phyloP scores from a whole-genome alignment of 495 filamentous ascomycete species.

The Hypoxylon fragiforme region DNA sequence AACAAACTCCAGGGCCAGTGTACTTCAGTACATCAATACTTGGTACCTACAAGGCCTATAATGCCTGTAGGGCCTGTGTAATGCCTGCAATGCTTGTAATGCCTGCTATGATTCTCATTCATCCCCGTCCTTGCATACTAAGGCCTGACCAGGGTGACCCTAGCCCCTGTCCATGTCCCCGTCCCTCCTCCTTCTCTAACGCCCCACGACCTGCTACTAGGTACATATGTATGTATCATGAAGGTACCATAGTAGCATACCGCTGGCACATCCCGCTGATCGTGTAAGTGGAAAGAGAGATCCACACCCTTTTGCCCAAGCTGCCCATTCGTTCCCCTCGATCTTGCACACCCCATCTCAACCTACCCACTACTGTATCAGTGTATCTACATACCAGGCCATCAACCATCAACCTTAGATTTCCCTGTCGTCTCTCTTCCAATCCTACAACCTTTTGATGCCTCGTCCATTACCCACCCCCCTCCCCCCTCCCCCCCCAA shows the following conservation, averaged over 20 bases:
- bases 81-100: slow-evolving; percentile 15
- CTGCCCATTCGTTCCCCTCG: slow-evolving; percentile 24
- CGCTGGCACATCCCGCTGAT: slow-evolving; percentile 37
- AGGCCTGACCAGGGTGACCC: slow-evolving; percentile 17
- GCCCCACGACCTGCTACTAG: slow-evolving; percentile 14
- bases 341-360: slow-evolving; percentile 27
- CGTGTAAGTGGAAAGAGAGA: slow-evolving; percentile 24
- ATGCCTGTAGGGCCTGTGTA: slow-evolving; percentile 1
- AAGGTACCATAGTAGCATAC: slow-evolving; percentile 18
- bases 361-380: background rate
- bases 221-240: slow-evolving; percentile 13
- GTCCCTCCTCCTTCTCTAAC: slow-evolving; percentile 20
- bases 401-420: slow-evolving; percentile 21
- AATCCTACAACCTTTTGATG: slow-evolving; percentile 10
- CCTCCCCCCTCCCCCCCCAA: no score
- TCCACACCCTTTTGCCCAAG: slow-evolving; percentile 10
- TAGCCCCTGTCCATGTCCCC: slow-evolving; percentile 12
- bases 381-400: background rate
- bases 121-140: slow-evolving; percentile 25
- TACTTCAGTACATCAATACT: no score
- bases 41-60: slow-evolving; percentile 9
- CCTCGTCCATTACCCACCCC: slow-evolving; percentile 4
- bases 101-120: slow-evolving; percentile 18
- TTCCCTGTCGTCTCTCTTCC: slow-evolving; percentile 19
- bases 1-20: slow-evolving; percentile 15